Percentiles rank a stretch among this genome's conserved stretches.
Evolutionary conservation across 495 filamentous ascomycete genomes (phyloP).

Genomic region (Apiosordaria backusii): DNA sequence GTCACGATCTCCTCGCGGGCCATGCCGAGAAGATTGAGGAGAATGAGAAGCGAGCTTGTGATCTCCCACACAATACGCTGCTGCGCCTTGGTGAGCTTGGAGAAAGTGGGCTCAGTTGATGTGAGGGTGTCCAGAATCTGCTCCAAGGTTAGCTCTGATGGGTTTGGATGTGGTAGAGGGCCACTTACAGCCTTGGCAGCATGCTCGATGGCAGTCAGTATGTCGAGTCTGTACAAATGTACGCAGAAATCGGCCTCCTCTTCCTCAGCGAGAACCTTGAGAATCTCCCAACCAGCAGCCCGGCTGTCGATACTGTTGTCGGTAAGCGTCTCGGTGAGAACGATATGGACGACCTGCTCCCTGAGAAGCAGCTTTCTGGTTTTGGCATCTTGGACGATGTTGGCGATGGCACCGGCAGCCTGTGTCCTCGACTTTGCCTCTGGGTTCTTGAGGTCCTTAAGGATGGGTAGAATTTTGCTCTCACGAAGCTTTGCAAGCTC

Average conservation of each 20-base stretch:
- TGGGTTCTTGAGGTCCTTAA: conserved; percentile 53
- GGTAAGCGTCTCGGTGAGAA: conserved; percentile 58
- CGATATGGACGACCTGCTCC: conserved; percentile 56
- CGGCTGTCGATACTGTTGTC: conserved; percentile 55
- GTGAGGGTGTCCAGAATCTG: conserved; percentile 45
- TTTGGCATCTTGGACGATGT: conserved; percentile 55
- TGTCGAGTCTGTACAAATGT: conserved; percentile 56
- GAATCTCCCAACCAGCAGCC: conserved; percentile 58
- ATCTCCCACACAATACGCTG: conserved; percentile 50
- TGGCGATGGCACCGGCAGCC: conserved; percentile 53
- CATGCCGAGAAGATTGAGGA: conserved; percentile 46
- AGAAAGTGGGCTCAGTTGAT: conserved; percentile 35
- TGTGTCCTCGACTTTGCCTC: conserved; percentile 51
- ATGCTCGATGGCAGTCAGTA: conserved; percentile 53
- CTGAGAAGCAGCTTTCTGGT: conserved; percentile 57
- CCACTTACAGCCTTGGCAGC: conserved; percentile 47
- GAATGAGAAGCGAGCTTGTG: conserved; percentile 41
- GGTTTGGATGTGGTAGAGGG: not conserved
- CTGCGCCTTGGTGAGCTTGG: conserved; percentile 46
- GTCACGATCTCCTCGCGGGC: conserved; percentile 53
- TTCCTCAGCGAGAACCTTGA: conserved; percentile 53
- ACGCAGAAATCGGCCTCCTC: conserved; percentile 60
- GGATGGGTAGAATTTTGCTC: conserved; percentile 52
- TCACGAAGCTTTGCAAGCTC: conserved; percentile 55
- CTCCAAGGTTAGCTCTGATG: conserved; percentile 15